Base-by-base conservation (phyloP, 1,284 basidiomycete genomes). In the Malassezia equina region DNA sequence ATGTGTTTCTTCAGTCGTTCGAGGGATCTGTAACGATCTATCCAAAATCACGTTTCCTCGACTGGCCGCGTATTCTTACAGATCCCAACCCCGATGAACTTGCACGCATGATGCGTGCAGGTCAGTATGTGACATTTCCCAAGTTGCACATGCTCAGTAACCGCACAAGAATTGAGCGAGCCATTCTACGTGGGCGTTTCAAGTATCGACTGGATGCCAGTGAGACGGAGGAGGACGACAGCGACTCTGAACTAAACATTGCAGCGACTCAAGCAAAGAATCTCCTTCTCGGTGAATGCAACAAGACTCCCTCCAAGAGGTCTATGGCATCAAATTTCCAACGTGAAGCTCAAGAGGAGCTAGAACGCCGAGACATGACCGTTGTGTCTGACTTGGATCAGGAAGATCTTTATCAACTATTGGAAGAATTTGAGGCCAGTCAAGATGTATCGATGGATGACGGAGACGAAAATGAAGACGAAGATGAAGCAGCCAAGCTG, bases 141-240 rank as follows among this genome's bases (percentile, higher is more conserved):
- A 73, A 71, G 53, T n/a, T 49, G 46, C 69, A 74, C 51, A 74
- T 74, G 71, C 70, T 74, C 48, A 64, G 67, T 44, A 73, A 74
- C 42, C 62, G 70, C 13, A 56, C 69, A 1, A 58, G 71, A n/a
- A 56, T 73, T 11, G 71, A 73, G 31, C 17, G 59, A 21, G 68
- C 68, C 13, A 65, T 73, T n/a, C 63, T 64, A 41, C 55, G 55
- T 29, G 69, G 71, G 1, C 23, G 15, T 23, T 17, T 17, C 43
- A 45, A 31, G 6, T 28, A 27, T n/a, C 41, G 41, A 6, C n/a
- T 4, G 41, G n/a, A 27, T 4, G 17, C 23, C 12, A 43, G 27
- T 17, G 27, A 24, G 12, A 27, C 41, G 19, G 41, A 43, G 5
- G 13, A 24, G 5, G 41, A 43, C 13, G 24, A 43, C 24, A 43